Base-by-base conservation (phyloP, 2,329 filamentous ascomycete genomes). In the Cladophialophora bantiana region DNA sequence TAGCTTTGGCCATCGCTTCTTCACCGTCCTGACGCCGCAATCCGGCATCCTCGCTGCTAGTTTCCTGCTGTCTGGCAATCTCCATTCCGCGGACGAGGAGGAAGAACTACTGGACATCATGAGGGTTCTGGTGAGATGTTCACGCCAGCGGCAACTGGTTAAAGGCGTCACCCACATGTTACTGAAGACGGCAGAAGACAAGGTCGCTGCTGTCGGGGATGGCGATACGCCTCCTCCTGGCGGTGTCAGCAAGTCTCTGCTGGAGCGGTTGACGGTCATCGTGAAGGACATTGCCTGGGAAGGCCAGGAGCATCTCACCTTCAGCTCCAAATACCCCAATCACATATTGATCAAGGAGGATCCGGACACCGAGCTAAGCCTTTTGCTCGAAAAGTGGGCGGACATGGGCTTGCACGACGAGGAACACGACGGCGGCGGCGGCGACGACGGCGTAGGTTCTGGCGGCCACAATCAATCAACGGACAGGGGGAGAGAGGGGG, bases 151-250 rank as follows among this genome's bases (percentile, higher is more conserved):
- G 13, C 36, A 64, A n/a, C 53, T 68, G 42, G 58, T 62, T 34
- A 64, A 65, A n/a, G 65, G 65, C 20, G 35, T 68, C 18, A 68
- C 65, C 12, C 66, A 59, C 20, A 65, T 68, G 62, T 45, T 68
- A 38, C 53, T 68, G 7, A 65, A 65, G 31, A 55, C 56, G 31
- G 54, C 59, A 2, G 66, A 68, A 35, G 58, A 57, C 32, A 64
- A 62, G 38, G 34, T 61, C 10, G 60, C 50, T 35, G 56, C 55
- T 3, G 38, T 7, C 6, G 34, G 35, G 50, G 57, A 35, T 31
- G 48, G 50, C 10, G 13, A 35, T 20, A 36, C 59, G 4, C 40
- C 61, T 15, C 40, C 61, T 15, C 38, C 54, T 1, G 62, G 50
- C 31, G 53, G 20, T n/a, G 52, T 54, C n/a, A 50, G 31, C 38